Evolutionary conservation across 1,284 basidiomycete genomes (phyloP), one percentile per base, ranked within the genome.

Genomic region (Cronartium quercuum): DNA sequence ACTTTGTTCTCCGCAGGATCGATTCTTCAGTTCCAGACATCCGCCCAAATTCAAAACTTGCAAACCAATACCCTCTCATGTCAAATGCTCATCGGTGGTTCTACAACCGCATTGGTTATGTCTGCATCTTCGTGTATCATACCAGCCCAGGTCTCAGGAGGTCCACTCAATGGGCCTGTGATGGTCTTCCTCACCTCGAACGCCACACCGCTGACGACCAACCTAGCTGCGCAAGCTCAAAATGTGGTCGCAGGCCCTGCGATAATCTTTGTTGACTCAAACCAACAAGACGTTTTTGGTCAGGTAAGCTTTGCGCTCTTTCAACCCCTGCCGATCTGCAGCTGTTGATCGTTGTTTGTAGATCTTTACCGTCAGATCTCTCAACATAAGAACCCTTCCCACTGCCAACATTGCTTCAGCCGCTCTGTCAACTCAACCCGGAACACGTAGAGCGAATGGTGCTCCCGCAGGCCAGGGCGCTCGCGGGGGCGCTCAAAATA

Each of bases 21-120:
- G 21, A 71, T 71, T n/a, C 61, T 71, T 0, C 68, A 71, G 41
- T 71, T 71, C 51, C 68, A 71, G 21, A 71, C 68, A 4, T 71
- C 68, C 34, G 68, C 68, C 7, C 68, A 71, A 63, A 44, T 71
- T 10, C 61, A 71, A 64, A 64, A 57, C 40, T 55, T 71, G 58
- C 37, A 63, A 71, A 35, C 60, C 3, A 71, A 57, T 24, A 64
- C 61, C 10, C 61, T 71, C 5, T 71, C 68, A 55, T 71, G 68
- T 51, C 68, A 71, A 37, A 51, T 71, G 37, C 58, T 71, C 1
- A 44, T 57, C n/a, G 68, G 61, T 15, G 68, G 68, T 18, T 24
- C 40, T 2, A n/a, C 60, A 21, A 71, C 60, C 13, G 68, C 68
- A 41, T 21, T 71, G 15, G 68, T 71, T 34, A 71, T 71, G 68